Evolutionary conservation across 257 asterid species (phyloP), one percentile per base, ranked within the genome.

Genomic region (Plantago elongata): DNA sequence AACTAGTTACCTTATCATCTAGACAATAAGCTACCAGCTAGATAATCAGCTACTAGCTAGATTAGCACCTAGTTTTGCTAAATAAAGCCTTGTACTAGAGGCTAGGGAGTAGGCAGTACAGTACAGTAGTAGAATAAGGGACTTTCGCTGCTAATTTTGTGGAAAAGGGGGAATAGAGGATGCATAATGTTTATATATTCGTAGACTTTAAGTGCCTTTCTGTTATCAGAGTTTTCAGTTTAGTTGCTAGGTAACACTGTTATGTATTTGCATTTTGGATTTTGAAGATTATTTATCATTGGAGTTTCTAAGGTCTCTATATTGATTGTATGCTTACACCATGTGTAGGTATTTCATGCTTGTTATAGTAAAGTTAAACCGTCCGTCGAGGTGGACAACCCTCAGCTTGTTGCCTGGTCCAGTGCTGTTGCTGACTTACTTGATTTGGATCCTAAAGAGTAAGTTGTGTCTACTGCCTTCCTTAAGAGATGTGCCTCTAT

Each of bases 321-420:
- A 6, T 1, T 13, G 37, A 56, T 57, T 51, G n/a, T 42, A 18
- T 61, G 49, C 65, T 34, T 55, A 27, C 29, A 62, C 16, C 49
- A 54, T 74, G 63, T 75, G 66, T 78, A 93, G 99, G 97, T 93
- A 16, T 68, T 89, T 76, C 95, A 78, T 79, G 81, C 96, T 57
- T 93, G 95, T 75, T 93, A 83, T 67, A 80, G 94, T 14, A 89
- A 81, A 76, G 95, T 87, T 60, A 83, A 83, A 40, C 97, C 99
- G 5, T 89, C 96, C 7, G 96, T 67, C 47, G 83, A 79, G 82
- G 97, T 89, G 58, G 94, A 93, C 73, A 74, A 83, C 66, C 99
- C 99, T 51, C 94, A 85, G 71, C 95, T 89, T 57, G 94, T 93
- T 64, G 88, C 85, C 37, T 85, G 95, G 94, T 89, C 99, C 1